Base-by-base conservation (phyloP, 1,284 basidiomycete genomes). In the Leccinum subrobustum region DNA sequence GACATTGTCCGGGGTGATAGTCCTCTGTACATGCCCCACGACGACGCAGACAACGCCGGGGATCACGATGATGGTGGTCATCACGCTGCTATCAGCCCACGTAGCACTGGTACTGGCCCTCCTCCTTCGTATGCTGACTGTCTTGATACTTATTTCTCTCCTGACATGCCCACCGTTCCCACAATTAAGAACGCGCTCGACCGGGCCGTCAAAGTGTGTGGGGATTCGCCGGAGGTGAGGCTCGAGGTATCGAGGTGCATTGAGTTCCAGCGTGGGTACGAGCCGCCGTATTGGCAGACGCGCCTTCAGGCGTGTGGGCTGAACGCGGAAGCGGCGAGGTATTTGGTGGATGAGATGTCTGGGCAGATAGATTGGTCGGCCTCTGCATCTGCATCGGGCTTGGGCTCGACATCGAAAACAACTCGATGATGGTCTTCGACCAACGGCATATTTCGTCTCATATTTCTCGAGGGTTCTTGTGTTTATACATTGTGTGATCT, bases 301-400 rank as follows among this genome's bases (percentile, higher is more conserved):
- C 65, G 67, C 14, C 67, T 73, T 25, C 63, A 62, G 56, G 64
- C 66, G 14, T 71, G 64, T 29, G 67, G 67, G n/a, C 29, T 73
- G 53, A 63, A 60, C 33, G 31, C 54, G 7, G 64, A 63, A n/a
- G 63, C 64, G 2, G 59, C 63, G 8, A 59, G 50, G 16, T 62
- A 59, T 29, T 52, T 73, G 57, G 61, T 75, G 18, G 60, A 65
- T 20, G 72, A 68, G 55, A 75, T 73, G 72, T 70, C 60, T 29
- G 62, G 60, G n/a, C 63, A 74, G 9, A 63, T 68, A 5, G 67
- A 75, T 5, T 72, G 71, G 70, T 20, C 54, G 1, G 12, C 58
- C 1, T 53, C 60, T 0, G 39, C 57, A 1, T 42, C 39, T n/a
- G 16, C 39, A 18, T n/a, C 16, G 8, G 39, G 39, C n/a, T 42